phyloP scores from a whole-genome alignment of 2,329 filamentous ascomycete genomes.

The Sclerotinia sclerotiorum region DNA sequence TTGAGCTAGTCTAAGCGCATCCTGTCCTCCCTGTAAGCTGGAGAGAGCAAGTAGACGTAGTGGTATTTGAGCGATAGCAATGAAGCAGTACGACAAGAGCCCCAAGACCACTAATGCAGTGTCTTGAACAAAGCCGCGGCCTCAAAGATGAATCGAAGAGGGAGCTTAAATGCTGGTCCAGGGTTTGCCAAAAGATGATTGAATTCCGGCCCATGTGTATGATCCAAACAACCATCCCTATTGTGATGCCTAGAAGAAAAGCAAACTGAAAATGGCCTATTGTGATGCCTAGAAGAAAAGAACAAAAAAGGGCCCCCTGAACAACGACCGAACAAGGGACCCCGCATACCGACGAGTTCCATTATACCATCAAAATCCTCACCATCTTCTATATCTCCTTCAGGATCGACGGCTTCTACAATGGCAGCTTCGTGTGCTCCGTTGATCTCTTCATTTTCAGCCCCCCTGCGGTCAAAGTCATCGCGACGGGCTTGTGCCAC shows the following conservation, averaged over 20 bases:
- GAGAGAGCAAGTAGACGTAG: slow-evolving; percentile 25
- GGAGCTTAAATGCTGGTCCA: slow-evolving; percentile 63
- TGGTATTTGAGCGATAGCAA: slow-evolving; percentile 30
- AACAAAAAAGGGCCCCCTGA: slow-evolving; percentile 93
- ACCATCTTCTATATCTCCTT: slow-evolving; percentile 76
- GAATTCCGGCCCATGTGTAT: slow-evolving; percentile 84
- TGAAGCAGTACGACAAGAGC: slow-evolving; percentile 45
- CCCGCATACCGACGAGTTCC: slow-evolving; percentile 95
- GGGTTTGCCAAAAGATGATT: slow-evolving; percentile 79
- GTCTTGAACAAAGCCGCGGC: slow-evolving; percentile 80
- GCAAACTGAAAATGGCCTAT: slow-evolving; percentile 94
- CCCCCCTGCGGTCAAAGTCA: slow-evolving; percentile 31
- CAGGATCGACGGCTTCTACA: slow-evolving; percentile 69
- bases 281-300: slow-evolving; percentile 83
- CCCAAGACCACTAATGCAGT: slow-evolving; percentile 65
- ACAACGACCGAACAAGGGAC: slow-evolving; percentile 84
- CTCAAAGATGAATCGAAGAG: slow-evolving; percentile 70
- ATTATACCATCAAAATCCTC: slow-evolving; percentile 96
- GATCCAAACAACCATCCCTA: slow-evolving; percentile 86
- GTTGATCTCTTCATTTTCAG: slow-evolving; percentile 49
- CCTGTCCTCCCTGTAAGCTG: slow-evolving; percentile 18
- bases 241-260: slow-evolving; percentile 82
- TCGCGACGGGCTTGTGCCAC: slow-evolving; percentile 35
- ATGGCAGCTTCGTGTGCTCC: slow-evolving; percentile 65
- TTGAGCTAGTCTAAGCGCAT: slow-evolving; percentile 33